phyloP scores from a whole-genome alignment of 2,329 filamentous ascomycete species.

The Teratosphaeria nubilosa region DNA sequence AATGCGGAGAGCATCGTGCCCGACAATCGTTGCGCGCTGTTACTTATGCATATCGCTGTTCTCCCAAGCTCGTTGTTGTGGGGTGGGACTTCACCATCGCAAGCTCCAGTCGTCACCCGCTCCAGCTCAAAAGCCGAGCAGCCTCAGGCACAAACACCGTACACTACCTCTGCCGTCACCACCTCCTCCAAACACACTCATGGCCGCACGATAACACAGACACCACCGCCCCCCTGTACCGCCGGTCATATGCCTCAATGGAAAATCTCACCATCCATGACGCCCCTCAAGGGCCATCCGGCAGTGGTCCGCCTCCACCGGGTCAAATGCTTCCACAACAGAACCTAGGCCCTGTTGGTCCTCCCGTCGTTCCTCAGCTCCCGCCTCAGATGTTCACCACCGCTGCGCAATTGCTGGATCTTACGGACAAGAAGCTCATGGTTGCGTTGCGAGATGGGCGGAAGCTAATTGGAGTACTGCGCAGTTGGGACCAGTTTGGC shows the following conservation, averaged over 20 bases:
- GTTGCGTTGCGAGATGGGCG: conserved; percentile 84
- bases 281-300: conserved; percentile 6
- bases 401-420: conserved; percentile 84
- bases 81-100: not conserved
- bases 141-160: not conserved
- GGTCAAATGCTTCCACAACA: conserved; percentile 1
- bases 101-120: not conserved
- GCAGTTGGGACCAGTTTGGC: conserved; percentile 97
- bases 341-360: conserved; percentile 11
- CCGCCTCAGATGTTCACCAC: conserved; percentile 99
- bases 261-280: conserved; percentile 26
- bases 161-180: not conserved
- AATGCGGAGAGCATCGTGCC: conserved; percentile 75
- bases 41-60: not conserved
- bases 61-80: not conserved
- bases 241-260: conserved; percentile 17
- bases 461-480: conserved; percentile 83
- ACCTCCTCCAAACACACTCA: not conserved
- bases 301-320: not conserved
- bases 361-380: conserved; percentile 49
- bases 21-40: not conserved
- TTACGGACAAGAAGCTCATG: conserved; percentile 97
- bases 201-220: not conserved
- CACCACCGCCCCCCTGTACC: not conserved
- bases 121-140: not conserved